Base-by-base conservation (phyloP, 371 early-diverging fungal genomes). In the Mortierella sp. region DNA sequence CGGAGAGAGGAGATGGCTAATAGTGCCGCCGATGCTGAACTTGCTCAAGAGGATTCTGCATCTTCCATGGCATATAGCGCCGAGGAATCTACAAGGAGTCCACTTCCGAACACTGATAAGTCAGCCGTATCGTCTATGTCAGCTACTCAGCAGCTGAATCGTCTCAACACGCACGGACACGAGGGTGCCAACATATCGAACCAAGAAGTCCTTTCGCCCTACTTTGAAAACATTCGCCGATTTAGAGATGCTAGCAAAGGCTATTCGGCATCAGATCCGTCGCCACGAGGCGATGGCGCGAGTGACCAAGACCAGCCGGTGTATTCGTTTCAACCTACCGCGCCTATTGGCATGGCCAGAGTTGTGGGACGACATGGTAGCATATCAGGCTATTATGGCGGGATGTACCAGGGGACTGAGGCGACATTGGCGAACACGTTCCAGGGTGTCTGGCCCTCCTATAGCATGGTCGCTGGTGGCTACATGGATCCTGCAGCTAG, bases 151-250 rank as follows among this genome's bases (percentile, higher is more conserved):
- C 48, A 60, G 12, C 56, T 60, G 8, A 32, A 55, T 27, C 30
- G 34, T 6, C 56, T 64, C 46, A 50, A 50, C 9, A 60, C 64
- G 3, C 31, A 46, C 6, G 59, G 56, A n/a, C 50, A 49, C 15
- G n/a, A 21, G 3, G n/a, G 26, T 19, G 28, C 57, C 1, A 39
- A 32, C 31, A 9, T 32, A 37, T 8, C 41, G 34, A 48, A 21
- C 14, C 44, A 60, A 1, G 69, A 67, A 23, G 44, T 64, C 3
- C 17, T 69, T 17, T 69, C 76, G 21, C 76, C 76, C 0, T 75
- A 59, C n/a, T 60, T 68, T 28, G 76, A 69, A 39, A 75, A 51
- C 43, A 75, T 75, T 24, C 53, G 60, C 8, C 54, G 59, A 14
- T 64, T 69, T 32, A 27, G 70, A 23, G 70, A 69, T 43, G 49